Conservation (phyloP, 2,329 filamentous ascomycete genomes). For the Chrysosporium queenslandicum region DNA sequence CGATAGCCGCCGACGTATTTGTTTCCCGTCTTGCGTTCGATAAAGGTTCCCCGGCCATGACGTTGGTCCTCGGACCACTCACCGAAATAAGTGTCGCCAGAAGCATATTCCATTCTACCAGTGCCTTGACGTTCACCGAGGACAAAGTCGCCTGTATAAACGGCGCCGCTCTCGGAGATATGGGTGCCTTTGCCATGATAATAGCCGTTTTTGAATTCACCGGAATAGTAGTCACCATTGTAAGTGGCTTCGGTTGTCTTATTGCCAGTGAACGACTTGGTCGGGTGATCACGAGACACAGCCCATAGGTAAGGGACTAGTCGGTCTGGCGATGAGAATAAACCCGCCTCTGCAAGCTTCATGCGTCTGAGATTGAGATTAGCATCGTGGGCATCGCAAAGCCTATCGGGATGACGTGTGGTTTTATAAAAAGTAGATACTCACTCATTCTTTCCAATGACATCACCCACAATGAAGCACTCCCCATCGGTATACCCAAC, state of each 20-base stretch:
- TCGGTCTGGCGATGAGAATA: slow-evolving; percentile 31
- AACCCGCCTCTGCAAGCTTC: slow-evolving; percentile 26
- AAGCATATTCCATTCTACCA: slow-evolving; percentile 50
- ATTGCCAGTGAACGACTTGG: slow-evolving; percentile 36
- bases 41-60: slow-evolving; percentile 49
- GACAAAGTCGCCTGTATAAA: slow-evolving; percentile 47
- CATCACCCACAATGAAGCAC: slow-evolving; percentile 36
- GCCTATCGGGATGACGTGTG: too few relatives aligned
- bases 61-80: slow-evolving; percentile 39
- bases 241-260: slow-evolving; percentile 46
- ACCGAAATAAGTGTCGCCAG: slow-evolving; percentile 41
- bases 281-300: slow-evolving; percentile 38
- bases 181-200: slow-evolving; percentile 47
- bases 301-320: slow-evolving; percentile 39
- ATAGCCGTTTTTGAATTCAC: slow-evolving; percentile 41
- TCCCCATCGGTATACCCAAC: slow-evolving; percentile 28
- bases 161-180: slow-evolving; percentile 45
- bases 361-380: slow-evolving; percentile 23
- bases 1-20: slow-evolving; percentile 53
- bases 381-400: slow-evolving; percentile 9
- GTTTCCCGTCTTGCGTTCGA: slow-evolving; percentile 49
- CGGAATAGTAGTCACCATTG: slow-evolving; percentile 48
- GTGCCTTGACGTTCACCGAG: slow-evolving; percentile 46
- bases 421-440: slow-evolving; percentile 19
- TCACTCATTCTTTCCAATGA: slow-evolving; percentile 31